A percentile compares a stretch with the other conserved stretches of the same genome.
These are phyloP conservation scores for Eucalyptus dawsonii DNA, from an alignment of 345 rosid species.

Conservation along the genomic window DNA sequence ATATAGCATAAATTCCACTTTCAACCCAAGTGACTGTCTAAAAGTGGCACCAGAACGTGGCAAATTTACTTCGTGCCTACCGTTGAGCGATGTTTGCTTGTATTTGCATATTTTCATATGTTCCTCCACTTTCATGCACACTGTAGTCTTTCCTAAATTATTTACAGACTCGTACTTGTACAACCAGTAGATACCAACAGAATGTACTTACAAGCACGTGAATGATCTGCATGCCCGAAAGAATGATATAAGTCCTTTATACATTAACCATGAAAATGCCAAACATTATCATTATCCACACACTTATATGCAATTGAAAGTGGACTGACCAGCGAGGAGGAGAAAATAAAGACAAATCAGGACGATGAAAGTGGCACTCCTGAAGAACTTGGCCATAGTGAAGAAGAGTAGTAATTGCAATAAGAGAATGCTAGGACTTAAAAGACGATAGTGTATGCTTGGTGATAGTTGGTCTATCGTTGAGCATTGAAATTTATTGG, in stretches of 20 bases:
- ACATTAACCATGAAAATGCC: no score
- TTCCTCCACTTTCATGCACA: no score
- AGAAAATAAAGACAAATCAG: neutral
- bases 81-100: no score
- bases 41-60: no score
- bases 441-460: neutral
- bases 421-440: neutral
- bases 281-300: neutral
- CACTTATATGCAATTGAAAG: neutral
- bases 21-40: neutral
- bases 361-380: neutral
- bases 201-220: neutral
- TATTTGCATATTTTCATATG: neutral
- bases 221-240: neutral
- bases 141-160: neutral
- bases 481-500: neutral
- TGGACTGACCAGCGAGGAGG: neutral
- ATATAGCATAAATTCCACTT: neutral
- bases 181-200: neutral
- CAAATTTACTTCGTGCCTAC: no score
- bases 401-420: neutral
- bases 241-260: neutral
- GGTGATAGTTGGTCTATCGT: neutral
- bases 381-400: neutral
- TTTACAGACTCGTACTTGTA: neutral